These are phyloP conservation scores for Rhizopogon vinicolor DNA, from an alignment of 768 basidiomycete genomes.

Conservation along the genomic window DNA sequence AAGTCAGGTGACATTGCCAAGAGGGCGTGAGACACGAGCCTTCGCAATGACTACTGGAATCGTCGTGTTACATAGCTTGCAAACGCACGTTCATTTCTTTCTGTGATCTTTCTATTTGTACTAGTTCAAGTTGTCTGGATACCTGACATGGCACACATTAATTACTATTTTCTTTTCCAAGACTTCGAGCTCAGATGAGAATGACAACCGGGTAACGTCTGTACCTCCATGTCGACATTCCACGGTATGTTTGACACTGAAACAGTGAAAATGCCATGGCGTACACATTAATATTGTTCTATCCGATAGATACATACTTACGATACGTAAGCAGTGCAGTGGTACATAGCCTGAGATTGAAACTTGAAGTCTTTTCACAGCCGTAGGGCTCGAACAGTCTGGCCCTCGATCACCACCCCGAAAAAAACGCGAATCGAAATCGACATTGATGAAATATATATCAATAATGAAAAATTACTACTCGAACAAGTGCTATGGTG, in stretches of 20 bases:
- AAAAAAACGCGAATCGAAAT: not conserved
- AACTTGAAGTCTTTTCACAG: too few relatives aligned
- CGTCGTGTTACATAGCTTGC: not conserved
- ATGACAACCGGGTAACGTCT: not conserved
- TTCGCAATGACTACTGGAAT: not conserved
- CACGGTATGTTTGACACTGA: not conserved
- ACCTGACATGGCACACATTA: not conserved
- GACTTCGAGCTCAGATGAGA: too few relatives aligned
- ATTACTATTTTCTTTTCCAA: not conserved
- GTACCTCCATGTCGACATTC: not conserved
- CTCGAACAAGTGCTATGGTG: not conserved
- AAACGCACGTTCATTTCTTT: not conserved
- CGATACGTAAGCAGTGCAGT: too few relatives aligned
- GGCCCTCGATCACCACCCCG: too few relatives aligned
- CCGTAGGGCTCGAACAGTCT: too few relatives aligned
- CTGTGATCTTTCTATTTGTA: not conserved
- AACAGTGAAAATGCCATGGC: not conserved
- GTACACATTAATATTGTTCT: too few relatives aligned
- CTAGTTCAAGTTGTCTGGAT: not conserved
- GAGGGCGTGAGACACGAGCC: constrained; percentile 8
- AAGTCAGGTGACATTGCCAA: constrained; percentile 21
- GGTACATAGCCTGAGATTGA: too few relatives aligned
- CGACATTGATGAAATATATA: constrained; percentile 15
- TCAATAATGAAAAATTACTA: constrained; percentile 15
- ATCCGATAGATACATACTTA: too few relatives aligned